Conservation (phyloP, 345 rosid genomes). For the Barbarea vulgaris region DNA sequence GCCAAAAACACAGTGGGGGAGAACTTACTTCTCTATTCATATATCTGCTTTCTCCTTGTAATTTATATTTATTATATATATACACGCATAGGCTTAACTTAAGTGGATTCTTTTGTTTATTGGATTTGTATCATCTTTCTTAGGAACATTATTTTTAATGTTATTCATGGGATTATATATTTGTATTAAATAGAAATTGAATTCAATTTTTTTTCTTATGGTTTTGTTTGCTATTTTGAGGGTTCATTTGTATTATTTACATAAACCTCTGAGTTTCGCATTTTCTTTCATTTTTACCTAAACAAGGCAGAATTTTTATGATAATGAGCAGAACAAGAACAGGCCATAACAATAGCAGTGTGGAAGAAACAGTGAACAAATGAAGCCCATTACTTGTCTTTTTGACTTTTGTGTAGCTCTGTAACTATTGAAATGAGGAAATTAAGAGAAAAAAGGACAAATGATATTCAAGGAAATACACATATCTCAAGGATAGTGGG, state of each 20-base stretch:
- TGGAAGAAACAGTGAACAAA: not conserved
- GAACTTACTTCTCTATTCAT: constrained; percentile 20
- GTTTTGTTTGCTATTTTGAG: not conserved
- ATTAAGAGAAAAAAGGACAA: constrained; percentile 13
- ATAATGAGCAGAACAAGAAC: not conserved
- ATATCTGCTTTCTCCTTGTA: constrained; percentile 30
- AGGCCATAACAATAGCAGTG: not conserved
- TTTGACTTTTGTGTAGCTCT: not conserved
- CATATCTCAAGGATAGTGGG: constrained; percentile 45
- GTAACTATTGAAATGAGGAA: constrained; percentile 6
- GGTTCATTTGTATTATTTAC: not conserved
- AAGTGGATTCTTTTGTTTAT: constrained; percentile 28
- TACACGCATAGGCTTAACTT: constrained; percentile 38
- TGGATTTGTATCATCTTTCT: constrained; percentile 29
- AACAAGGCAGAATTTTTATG: not conserved
- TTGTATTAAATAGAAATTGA: constrained; percentile 27
- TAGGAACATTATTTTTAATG: constrained; percentile 12
- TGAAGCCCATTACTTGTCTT: not conserved
- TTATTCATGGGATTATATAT: constrained; percentile 7
- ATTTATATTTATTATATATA: constrained; percentile 3
- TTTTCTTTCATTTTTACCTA: not conserved
- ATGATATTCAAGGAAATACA: constrained; percentile 11
- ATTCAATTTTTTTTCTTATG: not conserved
- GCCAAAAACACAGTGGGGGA: constrained; percentile 24
- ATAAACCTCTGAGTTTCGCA: not conserved